A percentile compares a stretch with the other conserved stretches of the same genome.
phyloP scores from a whole-genome alignment of 2,329 filamentous ascomycete species.

The Dactylellina drechsleri region DNA sequence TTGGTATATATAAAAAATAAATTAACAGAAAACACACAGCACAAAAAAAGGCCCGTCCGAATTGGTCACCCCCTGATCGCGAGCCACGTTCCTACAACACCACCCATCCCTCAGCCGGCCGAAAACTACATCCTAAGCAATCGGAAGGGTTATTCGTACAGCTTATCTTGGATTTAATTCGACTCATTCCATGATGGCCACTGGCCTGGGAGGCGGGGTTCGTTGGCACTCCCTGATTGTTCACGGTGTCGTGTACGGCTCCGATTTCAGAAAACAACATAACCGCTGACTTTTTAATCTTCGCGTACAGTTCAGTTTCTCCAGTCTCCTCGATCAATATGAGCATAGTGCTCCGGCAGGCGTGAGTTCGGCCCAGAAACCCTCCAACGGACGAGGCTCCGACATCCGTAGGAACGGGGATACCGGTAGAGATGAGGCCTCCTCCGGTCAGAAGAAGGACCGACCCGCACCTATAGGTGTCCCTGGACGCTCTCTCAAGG shows the following conservation, averaged over 20 bases:
- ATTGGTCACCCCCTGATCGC: conserved; percentile 49
- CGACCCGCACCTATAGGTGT: conserved; percentile 51
- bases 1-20: conserved; percentile 15
- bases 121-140: conserved; percentile 1
- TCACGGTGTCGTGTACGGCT: not conserved
- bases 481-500: conserved; percentile 30
- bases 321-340: conserved; percentile 37
- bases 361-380: conserved; percentile 11
- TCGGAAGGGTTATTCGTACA: conserved; percentile 8
- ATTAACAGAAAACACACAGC: conserved; percentile 25
- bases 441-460: conserved; percentile 39
- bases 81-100: conserved; percentile 26
- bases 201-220: conserved; percentile 55
- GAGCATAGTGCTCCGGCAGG: conserved; percentile 17
- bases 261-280: too few relatives aligned
- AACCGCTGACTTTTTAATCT: not conserved
- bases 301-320: conserved; percentile 43
- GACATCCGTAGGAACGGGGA: conserved; percentile 43
- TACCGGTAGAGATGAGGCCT: conserved; percentile 26
- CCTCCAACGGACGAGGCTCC: conserved; percentile 42
- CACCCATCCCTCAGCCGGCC: conserved; percentile 20
- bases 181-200: conserved; percentile 49
- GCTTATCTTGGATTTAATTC: conserved; percentile 47
- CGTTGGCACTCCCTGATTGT: conserved; percentile 22
- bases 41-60: conserved; percentile 20